Evolutionary conservation across 345 rosid genomes (phyloP).

Genomic region (Dovyalis caffra): DNA sequence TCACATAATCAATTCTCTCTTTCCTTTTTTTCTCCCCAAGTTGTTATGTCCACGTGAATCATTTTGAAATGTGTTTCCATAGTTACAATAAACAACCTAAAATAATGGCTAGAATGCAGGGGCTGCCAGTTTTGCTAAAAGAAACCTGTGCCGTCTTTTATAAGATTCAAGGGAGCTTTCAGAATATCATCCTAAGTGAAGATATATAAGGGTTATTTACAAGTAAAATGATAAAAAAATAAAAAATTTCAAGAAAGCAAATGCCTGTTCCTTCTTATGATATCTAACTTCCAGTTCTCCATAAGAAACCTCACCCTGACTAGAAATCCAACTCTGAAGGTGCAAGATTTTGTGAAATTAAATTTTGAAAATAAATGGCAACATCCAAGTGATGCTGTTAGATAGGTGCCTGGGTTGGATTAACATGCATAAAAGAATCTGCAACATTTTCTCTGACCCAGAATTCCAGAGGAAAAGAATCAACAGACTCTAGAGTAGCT

Average conservation of each 20-base stretch:
- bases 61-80: neutral
- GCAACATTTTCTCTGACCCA: neutral
- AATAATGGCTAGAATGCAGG: neutral
- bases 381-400: neutral
- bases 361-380: neutral
- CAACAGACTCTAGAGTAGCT: neutral
- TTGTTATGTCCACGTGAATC: neutral
- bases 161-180: neutral
- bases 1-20: neutral
- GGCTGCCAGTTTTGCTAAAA: neutral
- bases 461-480: neutral
- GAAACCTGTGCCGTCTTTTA: neutral
- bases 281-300: neutral
- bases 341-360: neutral
- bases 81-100: neutral
- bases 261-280: neutral
- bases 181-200: neutral
- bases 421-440: neutral
- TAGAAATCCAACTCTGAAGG: neutral
- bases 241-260: neutral
- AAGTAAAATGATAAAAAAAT: neutral
- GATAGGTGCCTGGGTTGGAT: neutral
- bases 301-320: neutral
- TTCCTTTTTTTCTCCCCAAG: neutral
- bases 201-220: neutral